Percentiles rank a stretch among this genome's conserved stretches.
These are phyloP conservation scores for Blastocystis sp. DNA, from an alignment of 352 stramenopile species.

Conservation along the genomic window DNA sequence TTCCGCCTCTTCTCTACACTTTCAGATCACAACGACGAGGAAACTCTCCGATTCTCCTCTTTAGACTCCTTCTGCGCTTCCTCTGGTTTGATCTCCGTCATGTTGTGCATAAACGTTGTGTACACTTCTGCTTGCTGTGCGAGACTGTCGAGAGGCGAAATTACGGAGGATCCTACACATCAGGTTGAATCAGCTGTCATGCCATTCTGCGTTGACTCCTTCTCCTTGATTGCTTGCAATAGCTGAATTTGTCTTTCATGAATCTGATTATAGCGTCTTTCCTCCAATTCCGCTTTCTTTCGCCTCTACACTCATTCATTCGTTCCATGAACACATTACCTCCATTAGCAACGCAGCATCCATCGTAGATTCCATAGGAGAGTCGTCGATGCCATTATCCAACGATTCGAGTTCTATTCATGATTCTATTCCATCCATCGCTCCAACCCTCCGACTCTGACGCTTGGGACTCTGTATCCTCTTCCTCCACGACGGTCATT, in stretches of 20 bases:
- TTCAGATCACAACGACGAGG: too few relatives aligned
- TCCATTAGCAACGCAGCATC: too few relatives aligned
- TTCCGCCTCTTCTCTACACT: too few relatives aligned
- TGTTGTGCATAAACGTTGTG: slow-evolving; percentile 5
- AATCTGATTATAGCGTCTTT: neutral
- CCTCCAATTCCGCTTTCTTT: slow-evolving; percentile 5
- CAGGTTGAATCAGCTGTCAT: neutral
- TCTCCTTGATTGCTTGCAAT: neutral
- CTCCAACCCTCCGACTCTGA: neutral
- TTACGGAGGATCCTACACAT: neutral
- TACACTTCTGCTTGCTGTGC: slow-evolving; percentile 37
- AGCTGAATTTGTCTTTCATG: slow-evolving; percentile 13
- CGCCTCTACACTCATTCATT: neutral
- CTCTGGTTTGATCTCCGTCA: too few relatives aligned
- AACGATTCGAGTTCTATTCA: too few relatives aligned
- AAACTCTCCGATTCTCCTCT: too few relatives aligned
- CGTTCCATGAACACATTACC: too few relatives aligned
- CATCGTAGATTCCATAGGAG: too few relatives aligned
- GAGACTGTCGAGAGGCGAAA: neutral
- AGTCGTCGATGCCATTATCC: too few relatives aligned
- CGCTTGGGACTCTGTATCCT: neutral
- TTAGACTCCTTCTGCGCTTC: too few relatives aligned
- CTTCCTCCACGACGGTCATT: neutral
- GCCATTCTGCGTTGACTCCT: slow-evolving; percentile 2
- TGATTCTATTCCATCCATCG: too few relatives aligned